phyloP scores from a whole-genome alignment of 2,329 filamentous ascomycete genomes.

The Talaromyces sp. region DNA sequence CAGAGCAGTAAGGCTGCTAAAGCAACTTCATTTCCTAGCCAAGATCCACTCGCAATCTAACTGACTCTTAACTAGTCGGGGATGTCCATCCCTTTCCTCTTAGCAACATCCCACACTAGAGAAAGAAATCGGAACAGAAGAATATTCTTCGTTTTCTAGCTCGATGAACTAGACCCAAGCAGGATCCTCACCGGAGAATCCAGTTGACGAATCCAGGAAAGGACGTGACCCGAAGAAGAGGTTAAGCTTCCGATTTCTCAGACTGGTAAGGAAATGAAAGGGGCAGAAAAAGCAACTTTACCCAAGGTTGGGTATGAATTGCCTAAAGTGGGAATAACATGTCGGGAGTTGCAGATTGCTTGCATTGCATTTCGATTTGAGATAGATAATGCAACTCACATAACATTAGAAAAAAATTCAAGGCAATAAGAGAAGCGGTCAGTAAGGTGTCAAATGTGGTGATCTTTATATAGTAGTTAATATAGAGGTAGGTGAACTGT shows the following conservation, averaged over 20 bases:
- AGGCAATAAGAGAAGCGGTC: constrained; percentile 9
- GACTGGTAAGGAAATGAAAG: constrained; percentile 2
- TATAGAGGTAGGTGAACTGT: not conserved
- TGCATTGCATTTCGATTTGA: not conserved
- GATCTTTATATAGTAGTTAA: not conserved
- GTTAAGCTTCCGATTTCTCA: constrained; percentile 9
- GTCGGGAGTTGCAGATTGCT: not conserved
- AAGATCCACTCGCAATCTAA: not conserved
- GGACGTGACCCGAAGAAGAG: not conserved
- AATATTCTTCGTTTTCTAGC: constrained; percentile 12
- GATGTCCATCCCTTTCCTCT: not conserved
- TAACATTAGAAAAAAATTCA: not conserved
- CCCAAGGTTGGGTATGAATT: constrained; percentile 2
- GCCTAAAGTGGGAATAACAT: not conserved
- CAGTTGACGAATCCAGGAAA: not conserved
- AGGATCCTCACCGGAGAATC: not conserved
- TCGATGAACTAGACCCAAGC: not conserved
- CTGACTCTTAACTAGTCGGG: not conserved
- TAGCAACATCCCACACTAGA: not conserved
- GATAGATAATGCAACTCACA: not conserved
- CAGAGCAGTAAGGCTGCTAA: not conserved
- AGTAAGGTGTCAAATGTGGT: not conserved
- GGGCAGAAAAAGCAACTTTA: not conserved
- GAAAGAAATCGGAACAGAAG: not conserved
- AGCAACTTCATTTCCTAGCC: not conserved